A percentile compares a stretch with the other conserved stretches of the same genome.
Conservation (phyloP, 1,284 basidiomycete genomes). For the Ceratobasidium sp. region DNA sequence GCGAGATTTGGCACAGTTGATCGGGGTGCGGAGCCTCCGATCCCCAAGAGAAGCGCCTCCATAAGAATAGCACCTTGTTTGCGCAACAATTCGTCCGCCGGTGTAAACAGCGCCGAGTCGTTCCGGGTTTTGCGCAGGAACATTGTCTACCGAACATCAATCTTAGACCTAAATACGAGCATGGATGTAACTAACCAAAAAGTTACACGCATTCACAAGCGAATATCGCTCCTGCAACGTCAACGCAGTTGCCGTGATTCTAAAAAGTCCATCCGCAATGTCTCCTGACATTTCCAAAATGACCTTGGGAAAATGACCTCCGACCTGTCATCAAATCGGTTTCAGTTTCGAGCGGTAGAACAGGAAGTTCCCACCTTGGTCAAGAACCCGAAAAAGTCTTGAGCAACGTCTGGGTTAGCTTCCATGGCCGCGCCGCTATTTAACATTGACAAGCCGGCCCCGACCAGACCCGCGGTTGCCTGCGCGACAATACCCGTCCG, state of each 20-base stretch:
- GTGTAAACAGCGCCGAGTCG: conserved; percentile 43
- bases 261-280: conserved; percentile 72
- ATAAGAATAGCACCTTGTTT: conserved; percentile 73
- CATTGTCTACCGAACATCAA: conserved; percentile 26
- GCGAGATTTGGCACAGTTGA: conserved; percentile 84
- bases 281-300: conserved; percentile 73
- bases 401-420: conserved; percentile 84
- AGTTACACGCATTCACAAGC: conserved; percentile 78
- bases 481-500: conserved; percentile 54
- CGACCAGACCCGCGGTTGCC: conserved; percentile 65
- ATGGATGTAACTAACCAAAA: conserved; percentile 63
- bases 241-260: conserved; percentile 72
- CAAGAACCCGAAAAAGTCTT: conserved; percentile 83
- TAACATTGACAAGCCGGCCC: conserved; percentile 64
- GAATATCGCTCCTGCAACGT: conserved; percentile 86
- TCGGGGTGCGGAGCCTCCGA: conserved; percentile 80
- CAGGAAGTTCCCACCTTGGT: conserved; percentile 59
- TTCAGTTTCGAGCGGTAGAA: conserved; percentile 19
- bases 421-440: conserved; percentile 68
- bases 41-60: conserved; percentile 73
- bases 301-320: conserved; percentile 72
- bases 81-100: conserved; percentile 53
- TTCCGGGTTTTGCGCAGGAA: conserved; percentile 36
- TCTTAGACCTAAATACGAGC: background rate
- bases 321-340: conserved; percentile 56